Conservation (phyloP, 2,329 filamentous ascomycete species). For the Curvularia spicifera region DNA sequence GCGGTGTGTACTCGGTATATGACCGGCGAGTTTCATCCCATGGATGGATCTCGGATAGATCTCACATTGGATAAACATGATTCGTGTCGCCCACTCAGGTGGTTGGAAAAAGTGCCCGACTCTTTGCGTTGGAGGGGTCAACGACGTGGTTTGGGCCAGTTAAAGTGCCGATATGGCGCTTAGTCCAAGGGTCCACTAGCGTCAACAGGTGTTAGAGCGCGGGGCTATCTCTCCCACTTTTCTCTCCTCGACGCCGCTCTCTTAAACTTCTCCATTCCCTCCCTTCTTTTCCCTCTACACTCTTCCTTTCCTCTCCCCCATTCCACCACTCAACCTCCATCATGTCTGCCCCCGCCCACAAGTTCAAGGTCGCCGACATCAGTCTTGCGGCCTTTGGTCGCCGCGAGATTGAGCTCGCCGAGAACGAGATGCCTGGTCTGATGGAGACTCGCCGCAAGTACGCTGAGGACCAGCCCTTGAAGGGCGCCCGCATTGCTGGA, state of each 20-base stretch:
- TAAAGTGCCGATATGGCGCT: conserved; percentile 16
- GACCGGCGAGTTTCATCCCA: too few species aligned
- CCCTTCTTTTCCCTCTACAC: conserved; percentile 20
- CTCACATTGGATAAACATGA: neutral
- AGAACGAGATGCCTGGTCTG: conserved; percentile 92
- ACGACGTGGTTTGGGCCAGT: conserved; percentile 3
- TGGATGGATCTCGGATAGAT: neutral
- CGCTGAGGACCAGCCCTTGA: conserved; percentile 88
- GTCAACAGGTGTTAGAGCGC: conserved; percentile 16
- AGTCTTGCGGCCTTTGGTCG: conserved; percentile 96
- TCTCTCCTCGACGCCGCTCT: conserved; percentile 13
- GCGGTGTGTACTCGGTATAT: neutral
- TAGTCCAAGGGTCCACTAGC: conserved; percentile 18
- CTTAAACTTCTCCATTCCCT: conserved; percentile 21
- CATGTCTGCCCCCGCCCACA: conserved; percentile 80
- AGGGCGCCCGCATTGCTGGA: conserved; percentile 93
- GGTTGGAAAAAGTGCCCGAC: neutral
- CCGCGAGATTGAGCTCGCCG: conserved; percentile 97
- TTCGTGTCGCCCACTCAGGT: neutral
- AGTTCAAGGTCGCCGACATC: conserved; percentile 99
- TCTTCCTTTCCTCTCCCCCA: conserved; percentile 15
- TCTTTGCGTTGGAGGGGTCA: conserved; percentile 1
- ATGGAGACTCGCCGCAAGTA: conserved; percentile 96
- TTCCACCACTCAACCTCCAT: conserved; percentile 40
- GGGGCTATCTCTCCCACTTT: conserved; percentile 24